Base-by-base conservation (phyloP, 2,329 filamentous ascomycete species). In the Pseudogymnoascus sp. region DNA sequence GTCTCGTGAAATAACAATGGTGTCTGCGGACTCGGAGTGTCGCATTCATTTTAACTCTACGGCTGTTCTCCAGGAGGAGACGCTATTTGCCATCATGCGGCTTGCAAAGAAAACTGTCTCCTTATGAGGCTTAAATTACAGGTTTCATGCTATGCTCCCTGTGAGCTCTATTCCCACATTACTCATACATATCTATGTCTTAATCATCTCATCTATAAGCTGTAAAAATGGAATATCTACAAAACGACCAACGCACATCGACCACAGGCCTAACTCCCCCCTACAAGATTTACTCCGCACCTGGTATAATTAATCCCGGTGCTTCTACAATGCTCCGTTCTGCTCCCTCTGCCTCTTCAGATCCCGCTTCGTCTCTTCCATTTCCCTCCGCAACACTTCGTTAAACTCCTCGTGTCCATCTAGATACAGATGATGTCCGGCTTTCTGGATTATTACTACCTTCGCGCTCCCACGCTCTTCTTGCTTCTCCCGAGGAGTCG, bases 401-500 rank as follows among this genome's bases (percentile, higher is more conserved):
- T 91, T 90, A 71, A 90, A 91, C 67, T 90, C 82, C 68, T 89
- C 82, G 77, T 80, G 84, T 1, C 85, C 86, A 70, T 91, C 88
- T 1, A 91, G 75, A 71, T 90, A 91, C 4, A 90, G 74, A 74
- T 91, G 88, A 73, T 91, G 88, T 0, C 88, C 88, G 0, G 88
- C 87, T 50, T 84, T 83, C 65, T 81, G 78, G 60, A 99, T 88
- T 33, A 97, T 81, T 4, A 93, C 75, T 0, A 97, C 93, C 76
- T 90, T 95, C 7, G 89, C 89, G 44, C 85, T 86, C 4, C 93
- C 93, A 63, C 90, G 89, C 72, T 97, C 93, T 3, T 77, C 78
- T 64, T 79, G 77, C 74, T 81, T 84, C 75, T 96, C 89, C 64
- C 91, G 88, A 1, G 82, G 78, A 0, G 83, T 88, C 21, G 83